Base-by-base conservation (phyloP, 2,329 filamentous ascomycete genomes). In the Aspergillus terreus region DNA sequence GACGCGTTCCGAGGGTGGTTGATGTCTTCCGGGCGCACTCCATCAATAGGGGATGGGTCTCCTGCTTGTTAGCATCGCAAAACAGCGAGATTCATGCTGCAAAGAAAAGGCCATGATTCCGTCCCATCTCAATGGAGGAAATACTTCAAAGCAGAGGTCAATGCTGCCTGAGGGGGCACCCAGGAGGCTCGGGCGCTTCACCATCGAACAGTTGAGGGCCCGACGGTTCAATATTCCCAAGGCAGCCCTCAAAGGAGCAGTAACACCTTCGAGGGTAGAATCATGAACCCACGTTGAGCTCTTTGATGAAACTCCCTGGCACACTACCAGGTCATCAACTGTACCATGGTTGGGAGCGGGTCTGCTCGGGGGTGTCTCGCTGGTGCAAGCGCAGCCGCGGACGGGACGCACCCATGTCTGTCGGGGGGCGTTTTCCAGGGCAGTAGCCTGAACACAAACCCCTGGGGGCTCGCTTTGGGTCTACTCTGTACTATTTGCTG, bases 311-410 rank as follows among this genome's bases (percentile, higher is more conserved):
- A 12, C 17, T 33, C 15, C 36, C 35, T 47, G 30, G 27, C 7
- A 12, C n/a, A n/a, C 33, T 38, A 4, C 40, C 40, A 17, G 27
- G 21, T 23, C 19, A 44, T 21, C 44, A 47, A 47, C 49, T 19
- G 32, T 36, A 12, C 38, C 30, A 25, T 30, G 21, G 40, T 42
- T 48, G 46, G 40, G 41, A 44, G 46, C 50, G 53, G 52, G 54
- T 43, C 44, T 46, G 40, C 30, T 30, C n/a, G 41, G 47, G 25
- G 44, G 40, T 48, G 42, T 53, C 49, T 54, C 52, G 53, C 53
- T 51, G 54, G 56, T 56, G 54, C 57, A 58, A 59, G 56, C 57
- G 60, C 58, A 54, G 54, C 57, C 51, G 58, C 61, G 57, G 54
- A 56, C 55, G 56, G 15, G 40, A 42, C 6, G 15, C 40, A 23